phyloP scores from a whole-genome alignment of 371 early-diverging fungal genomes.

The Racocetra persica region DNA sequence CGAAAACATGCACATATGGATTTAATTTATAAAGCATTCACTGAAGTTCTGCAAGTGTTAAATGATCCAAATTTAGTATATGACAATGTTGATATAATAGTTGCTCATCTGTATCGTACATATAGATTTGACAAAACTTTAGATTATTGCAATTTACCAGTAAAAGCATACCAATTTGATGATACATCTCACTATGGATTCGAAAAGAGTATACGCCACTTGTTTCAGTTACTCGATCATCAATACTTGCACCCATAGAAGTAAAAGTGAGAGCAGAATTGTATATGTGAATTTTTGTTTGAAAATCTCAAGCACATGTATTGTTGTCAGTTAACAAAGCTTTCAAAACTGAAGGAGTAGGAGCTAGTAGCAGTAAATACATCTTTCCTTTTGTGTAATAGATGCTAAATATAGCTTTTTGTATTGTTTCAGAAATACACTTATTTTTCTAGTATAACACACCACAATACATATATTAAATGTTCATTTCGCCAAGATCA shows the following conservation, averaged over 20 bases:
- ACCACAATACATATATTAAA: not conserved
- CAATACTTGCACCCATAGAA: slow-evolving; percentile 40
- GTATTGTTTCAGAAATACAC: not conserved
- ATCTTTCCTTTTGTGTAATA: slow-evolving; percentile 4
- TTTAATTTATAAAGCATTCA: not conserved
- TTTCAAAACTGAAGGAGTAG: not conserved
- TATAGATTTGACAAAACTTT: slow-evolving; percentile 44
- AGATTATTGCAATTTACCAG: not conserved
- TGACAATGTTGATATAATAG: not conserved
- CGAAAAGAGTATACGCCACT: slow-evolving; percentile 40
- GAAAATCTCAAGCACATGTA: slow-evolving; percentile 6
- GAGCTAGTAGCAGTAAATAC: not conserved
- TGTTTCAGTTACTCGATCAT: not conserved
- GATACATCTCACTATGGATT: slow-evolving; percentile 42
- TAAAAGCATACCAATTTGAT: slow-evolving; percentile 31
- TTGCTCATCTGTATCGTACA: slow-evolving; percentile 23
- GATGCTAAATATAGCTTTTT: not conserved
- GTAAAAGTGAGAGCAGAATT: slow-evolving; percentile 43
- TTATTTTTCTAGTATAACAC: not conserved
- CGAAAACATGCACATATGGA: slow-evolving; percentile 32
- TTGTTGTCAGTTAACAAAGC: not conserved
- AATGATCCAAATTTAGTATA: not conserved
- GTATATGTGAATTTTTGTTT: slow-evolving; percentile 39
- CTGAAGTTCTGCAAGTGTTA: not conserved
- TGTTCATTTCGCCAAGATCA: not conserved